These are phyloP conservation scores for Favolaschia claudopus DNA, from an alignment of 768 basidiomycete genomes.

Conservation along the genomic window DNA sequence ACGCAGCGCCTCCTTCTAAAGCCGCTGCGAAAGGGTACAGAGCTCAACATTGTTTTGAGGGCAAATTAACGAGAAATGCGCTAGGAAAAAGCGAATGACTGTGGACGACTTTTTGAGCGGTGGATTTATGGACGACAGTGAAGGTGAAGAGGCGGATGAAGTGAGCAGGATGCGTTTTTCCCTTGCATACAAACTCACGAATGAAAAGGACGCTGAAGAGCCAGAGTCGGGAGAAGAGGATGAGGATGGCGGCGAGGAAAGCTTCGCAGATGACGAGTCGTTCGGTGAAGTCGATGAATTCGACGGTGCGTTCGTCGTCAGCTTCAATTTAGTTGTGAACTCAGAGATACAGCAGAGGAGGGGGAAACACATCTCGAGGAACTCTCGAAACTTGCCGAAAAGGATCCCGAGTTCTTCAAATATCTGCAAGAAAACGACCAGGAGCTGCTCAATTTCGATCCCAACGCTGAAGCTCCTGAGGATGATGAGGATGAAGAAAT, in stretches of 20 bases:
- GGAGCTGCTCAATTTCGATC: constrained; percentile 86
- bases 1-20: constrained; percentile 37
- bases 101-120: constrained; percentile 82
- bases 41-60: background rate
- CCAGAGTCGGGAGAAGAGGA: constrained; percentile 42
- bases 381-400: constrained; percentile 88
- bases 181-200: constrained; percentile 9
- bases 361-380: constrained; percentile 80
- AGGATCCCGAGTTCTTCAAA: constrained; percentile 99
- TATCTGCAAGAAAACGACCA: constrained; percentile 96
- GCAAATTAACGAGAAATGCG: constrained; percentile 14
- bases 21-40: constrained; percentile 38
- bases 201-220: constrained; percentile 35
- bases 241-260: constrained; percentile 53
- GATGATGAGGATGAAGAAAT: constrained; percentile 55
- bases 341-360: constrained; percentile 56
- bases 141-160: constrained; percentile 50
- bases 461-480: constrained; percentile 47
- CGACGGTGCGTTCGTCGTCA: constrained; percentile 72
- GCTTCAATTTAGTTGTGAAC: no score
- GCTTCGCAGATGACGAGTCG: constrained; percentile 45
- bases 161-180: constrained; percentile 8
- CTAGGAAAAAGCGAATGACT: constrained; percentile 61
- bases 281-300: constrained; percentile 48
- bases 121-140: constrained; percentile 73